Conservation (phyloP, 2,329 filamentous ascomycete genomes). For the Reticulascus tulasneorum region DNA sequence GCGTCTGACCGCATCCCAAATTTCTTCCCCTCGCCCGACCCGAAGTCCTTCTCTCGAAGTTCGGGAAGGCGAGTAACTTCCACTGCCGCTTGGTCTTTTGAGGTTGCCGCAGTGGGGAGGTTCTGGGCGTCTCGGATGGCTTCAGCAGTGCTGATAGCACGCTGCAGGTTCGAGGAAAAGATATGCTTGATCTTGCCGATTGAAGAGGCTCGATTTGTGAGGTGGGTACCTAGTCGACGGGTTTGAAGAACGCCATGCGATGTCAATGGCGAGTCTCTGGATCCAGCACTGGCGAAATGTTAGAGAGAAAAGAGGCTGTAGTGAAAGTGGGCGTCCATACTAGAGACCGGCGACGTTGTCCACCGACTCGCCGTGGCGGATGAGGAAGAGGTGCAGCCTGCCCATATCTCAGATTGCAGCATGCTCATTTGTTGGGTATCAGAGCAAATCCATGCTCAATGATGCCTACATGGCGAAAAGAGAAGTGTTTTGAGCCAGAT, state of each 20-base stretch:
- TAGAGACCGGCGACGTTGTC: slow-evolving; percentile 80
- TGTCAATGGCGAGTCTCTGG: slow-evolving; percentile 75
- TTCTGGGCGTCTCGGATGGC: slow-evolving; percentile 57
- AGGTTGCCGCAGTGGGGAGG: slow-evolving; percentile 1
- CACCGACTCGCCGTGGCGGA: slow-evolving; percentile 86
- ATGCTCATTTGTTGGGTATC: slow-evolving; percentile 7
- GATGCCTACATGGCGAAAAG: too few relatives aligned
- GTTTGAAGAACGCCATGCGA: slow-evolving; percentile 78
- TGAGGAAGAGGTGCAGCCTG: slow-evolving; percentile 55
- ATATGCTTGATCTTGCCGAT: slow-evolving; percentile 55
- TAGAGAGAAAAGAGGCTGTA: slow-evolving; percentile 14
- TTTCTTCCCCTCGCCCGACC: slow-evolving; percentile 63
- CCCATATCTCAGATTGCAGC: slow-evolving; percentile 12
- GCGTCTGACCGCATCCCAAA: slow-evolving; percentile 36
- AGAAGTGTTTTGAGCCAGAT: too few relatives aligned
- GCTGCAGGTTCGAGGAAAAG: slow-evolving; percentile 74
- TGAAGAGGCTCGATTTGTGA: slow-evolving; percentile 33
- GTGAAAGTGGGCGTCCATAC: slow-evolving; percentile 37
- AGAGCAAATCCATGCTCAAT: too few relatives aligned
- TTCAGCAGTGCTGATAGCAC: slow-evolving; percentile 68
- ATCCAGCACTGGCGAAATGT: slow-evolving; percentile 57
- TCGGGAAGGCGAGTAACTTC: slow-evolving; percentile 38
- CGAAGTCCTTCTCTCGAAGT: slow-evolving; percentile 72
- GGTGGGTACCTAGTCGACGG: slow-evolving; percentile 62
- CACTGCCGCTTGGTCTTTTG: slow-evolving; percentile 14